phyloP scores from a whole-genome alignment of 108 stramenopile species.

The Cyclotella atomus region DNA sequence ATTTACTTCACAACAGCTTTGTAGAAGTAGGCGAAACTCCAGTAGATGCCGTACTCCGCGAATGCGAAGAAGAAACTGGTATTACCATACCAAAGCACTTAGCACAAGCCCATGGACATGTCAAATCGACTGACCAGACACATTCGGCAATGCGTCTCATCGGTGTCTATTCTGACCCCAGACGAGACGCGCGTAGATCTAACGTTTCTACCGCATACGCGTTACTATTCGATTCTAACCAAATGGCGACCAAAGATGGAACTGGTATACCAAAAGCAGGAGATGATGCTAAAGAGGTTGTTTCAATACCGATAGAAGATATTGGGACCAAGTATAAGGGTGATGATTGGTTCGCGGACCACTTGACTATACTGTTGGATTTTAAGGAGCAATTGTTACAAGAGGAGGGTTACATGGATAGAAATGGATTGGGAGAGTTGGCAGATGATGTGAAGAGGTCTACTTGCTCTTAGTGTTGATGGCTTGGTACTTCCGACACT shows the following conservation, averaged over 20 bases:
- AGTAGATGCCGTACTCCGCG: constrained; percentile 70
- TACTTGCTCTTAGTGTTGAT: not conserved
- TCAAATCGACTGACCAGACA: not conserved
- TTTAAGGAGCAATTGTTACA: constrained; percentile 39
- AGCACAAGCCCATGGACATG: not conserved
- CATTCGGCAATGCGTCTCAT: constrained; percentile 54
- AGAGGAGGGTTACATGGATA: not conserved
- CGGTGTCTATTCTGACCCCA: constrained; percentile 87
- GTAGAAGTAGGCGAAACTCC: constrained; percentile 79
- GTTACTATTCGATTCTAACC: constrained; percentile 39
- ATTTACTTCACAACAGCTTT: too few relatives aligned
- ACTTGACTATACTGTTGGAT: constrained; percentile 61
- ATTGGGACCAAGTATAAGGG: constrained; percentile 56
- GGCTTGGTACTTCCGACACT: not conserved
- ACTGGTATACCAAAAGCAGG: constrained; percentile 61
- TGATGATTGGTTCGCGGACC: constrained; percentile 61
- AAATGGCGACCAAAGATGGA: constrained; percentile 42
- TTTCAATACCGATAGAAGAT: constrained; percentile 59
- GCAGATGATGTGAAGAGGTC: constrained; percentile 7
- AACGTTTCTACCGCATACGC: constrained; percentile 67
- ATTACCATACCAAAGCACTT: constrained; percentile 45
- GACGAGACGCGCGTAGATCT: constrained; percentile 77
- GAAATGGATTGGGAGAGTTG: constrained; percentile 13
- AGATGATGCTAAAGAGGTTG: constrained; percentile 86
- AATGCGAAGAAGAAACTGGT: constrained; percentile 84